Conservation (phyloP, 78 protist genomes). For the Dictyostelium citrinum region DNA sequence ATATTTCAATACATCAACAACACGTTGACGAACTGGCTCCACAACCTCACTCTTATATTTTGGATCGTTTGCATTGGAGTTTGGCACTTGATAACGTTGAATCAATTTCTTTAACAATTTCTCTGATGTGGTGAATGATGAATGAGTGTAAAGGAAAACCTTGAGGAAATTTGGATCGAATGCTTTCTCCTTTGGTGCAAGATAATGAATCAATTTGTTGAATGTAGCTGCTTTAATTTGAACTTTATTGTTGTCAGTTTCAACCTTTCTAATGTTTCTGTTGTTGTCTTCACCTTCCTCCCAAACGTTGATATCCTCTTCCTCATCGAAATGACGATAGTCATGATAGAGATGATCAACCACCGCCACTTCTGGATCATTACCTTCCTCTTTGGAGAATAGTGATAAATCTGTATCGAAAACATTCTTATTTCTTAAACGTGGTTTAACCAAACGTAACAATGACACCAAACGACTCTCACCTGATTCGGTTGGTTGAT, state of each 20-base stretch:
- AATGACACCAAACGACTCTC: constrained; percentile 52
- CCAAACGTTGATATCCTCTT: constrained; percentile 68
- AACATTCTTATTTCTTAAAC: constrained; percentile 31
- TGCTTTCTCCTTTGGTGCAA: constrained; percentile 28
- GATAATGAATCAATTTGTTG: constrained; percentile 39
- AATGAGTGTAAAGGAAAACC: constrained; percentile 48
- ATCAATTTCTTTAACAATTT: constrained; percentile 61
- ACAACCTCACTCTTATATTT: constrained; percentile 6
- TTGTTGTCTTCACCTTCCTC: constrained; percentile 42
- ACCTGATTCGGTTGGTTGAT: constrained; percentile 46
- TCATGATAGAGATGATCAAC: constrained; percentile 59
- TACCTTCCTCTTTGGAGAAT: constrained; percentile 9
- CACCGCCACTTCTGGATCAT: constrained; percentile 43
- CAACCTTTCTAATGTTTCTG: constrained; percentile 36
- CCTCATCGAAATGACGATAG: constrained; percentile 31
- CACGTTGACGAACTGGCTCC: constrained; percentile 28
- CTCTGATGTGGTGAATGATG: constrained; percentile 37
- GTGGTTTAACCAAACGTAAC: constrained; percentile 42
- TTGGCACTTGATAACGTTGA: constrained; percentile 56
- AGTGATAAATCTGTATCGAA: constrained; percentile 47
- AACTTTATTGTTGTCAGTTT: neutral
- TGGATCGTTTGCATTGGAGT: neutral
- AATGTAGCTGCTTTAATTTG: constrained; percentile 50
- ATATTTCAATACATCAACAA: constrained; percentile 34
- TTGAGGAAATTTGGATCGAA: constrained; percentile 29